Evolutionary conservation across 306 rosid genomes (phyloP).

Genomic region (Glycine soja): DNA sequence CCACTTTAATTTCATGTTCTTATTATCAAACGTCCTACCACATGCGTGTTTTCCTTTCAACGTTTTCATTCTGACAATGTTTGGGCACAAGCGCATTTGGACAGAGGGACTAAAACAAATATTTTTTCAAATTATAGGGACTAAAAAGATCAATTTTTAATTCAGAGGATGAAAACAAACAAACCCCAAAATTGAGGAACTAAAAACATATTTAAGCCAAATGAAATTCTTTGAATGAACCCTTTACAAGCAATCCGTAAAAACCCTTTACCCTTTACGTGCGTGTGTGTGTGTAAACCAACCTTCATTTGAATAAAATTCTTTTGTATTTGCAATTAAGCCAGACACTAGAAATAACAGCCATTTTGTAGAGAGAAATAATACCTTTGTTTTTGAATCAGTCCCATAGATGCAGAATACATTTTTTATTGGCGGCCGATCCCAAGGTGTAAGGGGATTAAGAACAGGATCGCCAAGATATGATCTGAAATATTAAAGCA

Average conservation of each 20-base stretch:
- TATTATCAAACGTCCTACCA: no score
- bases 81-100: no score
- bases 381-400: slow-evolving; percentile 91
- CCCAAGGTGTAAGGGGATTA: slow-evolving; percentile 98
- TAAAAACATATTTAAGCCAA: no score
- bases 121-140: no score
- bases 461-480: slow-evolving; percentile 84
- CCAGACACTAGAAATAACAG: slow-evolving; percentile 37
- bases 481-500: slow-evolving; percentile 68
- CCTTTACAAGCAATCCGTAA: neutral
- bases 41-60: no score
- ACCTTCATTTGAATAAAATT: slow-evolving; percentile 32
- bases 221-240: neutral
- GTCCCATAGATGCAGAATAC: slow-evolving; percentile 90
- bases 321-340: slow-evolving; percentile 29
- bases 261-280: neutral
- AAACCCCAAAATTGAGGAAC: no score
- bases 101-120: no score
- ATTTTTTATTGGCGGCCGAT: slow-evolving; percentile 93
- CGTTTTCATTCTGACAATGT: no score
- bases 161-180: no score
- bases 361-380: slow-evolving; percentile 36
- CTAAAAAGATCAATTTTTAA: no score
- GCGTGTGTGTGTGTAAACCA: no score
- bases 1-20: no score